Evolutionary conservation across 139 green algal species (phyloP), one percentile per base, ranked within the genome.

Genomic region (Chlamydomonas sphaeroides): DNA sequence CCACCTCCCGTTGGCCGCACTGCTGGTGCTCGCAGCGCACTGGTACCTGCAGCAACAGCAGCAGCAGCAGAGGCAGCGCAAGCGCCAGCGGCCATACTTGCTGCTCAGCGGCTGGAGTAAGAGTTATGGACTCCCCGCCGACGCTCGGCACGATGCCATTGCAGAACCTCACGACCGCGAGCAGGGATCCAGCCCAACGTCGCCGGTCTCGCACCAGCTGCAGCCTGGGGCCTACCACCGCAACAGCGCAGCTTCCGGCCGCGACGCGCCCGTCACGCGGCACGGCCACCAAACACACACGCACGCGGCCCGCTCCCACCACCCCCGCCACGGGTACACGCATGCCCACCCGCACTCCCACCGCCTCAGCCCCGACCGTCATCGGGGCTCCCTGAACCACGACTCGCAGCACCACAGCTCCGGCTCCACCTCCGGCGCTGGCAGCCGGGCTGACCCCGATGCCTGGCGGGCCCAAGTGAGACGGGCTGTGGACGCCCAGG

Each of bases 1-100:
- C n/a, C 68, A 7, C 14, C n/a, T 80, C 17, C 74, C 74, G 59
- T 41, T 80, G 21, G 74, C 74, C 2, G 20, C 70, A 21, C 38
- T 28, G 4, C 17, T 80, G 30, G 74, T 80, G 6, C 57, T 42
- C 39, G 41, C 63, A 8, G 74, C 28, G 3, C n/a, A 36, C 14
- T 66, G 59, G 59, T 38, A 66, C 59, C 30, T 36, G n/a, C 28
- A 21, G 30, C 30, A 25, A 11, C 59, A 38, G 11, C 30, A 39
- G n/a, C 59, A 66, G n/a, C n/a, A 39, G 11, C 3, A 66, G 59
- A 11, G 3, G 59, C 59, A 39, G 59, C 59, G 38, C 30, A 30
- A 36, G 11, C 5, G 18, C 53, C 53, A 63, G 23, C 2, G 20
- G 56, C 56, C 25, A 25, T n/a, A 33, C 25, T 10, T 10, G 59